These are phyloP conservation scores for Talaromyces sp. DNA, from an alignment of 2,329 filamentous ascomycete genomes.

Conservation along the genomic window DNA sequence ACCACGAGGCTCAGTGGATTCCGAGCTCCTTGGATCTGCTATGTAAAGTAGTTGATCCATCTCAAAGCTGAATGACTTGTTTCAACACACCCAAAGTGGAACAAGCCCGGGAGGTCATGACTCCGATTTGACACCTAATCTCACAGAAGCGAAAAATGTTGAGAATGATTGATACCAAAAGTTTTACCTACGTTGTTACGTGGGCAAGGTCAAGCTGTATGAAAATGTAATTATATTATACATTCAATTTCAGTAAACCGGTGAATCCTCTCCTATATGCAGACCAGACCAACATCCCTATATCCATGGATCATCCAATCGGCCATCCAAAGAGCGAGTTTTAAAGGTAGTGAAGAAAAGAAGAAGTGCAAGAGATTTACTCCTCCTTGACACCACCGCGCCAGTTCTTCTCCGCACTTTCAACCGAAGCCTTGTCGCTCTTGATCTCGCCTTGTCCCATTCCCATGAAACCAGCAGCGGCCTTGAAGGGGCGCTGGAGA, in stretches of 20 bases:
- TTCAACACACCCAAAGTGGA: no score
- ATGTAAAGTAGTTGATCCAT: no score
- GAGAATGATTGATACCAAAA: no score
- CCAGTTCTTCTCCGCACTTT: conserved; percentile 49
- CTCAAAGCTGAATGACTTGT: no score
- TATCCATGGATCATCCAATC: background rate
- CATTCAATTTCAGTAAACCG: background rate
- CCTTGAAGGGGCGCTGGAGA: conserved; percentile 94
- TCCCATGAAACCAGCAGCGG: conserved; percentile 74
- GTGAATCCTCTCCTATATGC: background rate
- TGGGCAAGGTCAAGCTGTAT: background rate
- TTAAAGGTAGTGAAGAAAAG: background rate
- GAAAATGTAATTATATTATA: background rate
- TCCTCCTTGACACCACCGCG: conserved; percentile 51
- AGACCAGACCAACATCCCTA: background rate
- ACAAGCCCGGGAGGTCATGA: no score
- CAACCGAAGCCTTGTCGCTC: conserved; percentile 80
- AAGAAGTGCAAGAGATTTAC: conserved; percentile 26
- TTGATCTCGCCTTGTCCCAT: conserved; percentile 66
- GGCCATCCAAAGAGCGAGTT: background rate
- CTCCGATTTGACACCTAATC: no score
- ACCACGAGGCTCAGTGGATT: no score
- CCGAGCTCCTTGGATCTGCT: no score
- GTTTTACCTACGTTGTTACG: no score
- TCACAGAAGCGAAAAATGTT: no score